A percentile compares a stretch with the other conserved stretches of the same genome.
phyloP scores from a whole-genome alignment of 495 filamentous ascomycete genomes.

The Sabuloglossum arenarium region DNA sequence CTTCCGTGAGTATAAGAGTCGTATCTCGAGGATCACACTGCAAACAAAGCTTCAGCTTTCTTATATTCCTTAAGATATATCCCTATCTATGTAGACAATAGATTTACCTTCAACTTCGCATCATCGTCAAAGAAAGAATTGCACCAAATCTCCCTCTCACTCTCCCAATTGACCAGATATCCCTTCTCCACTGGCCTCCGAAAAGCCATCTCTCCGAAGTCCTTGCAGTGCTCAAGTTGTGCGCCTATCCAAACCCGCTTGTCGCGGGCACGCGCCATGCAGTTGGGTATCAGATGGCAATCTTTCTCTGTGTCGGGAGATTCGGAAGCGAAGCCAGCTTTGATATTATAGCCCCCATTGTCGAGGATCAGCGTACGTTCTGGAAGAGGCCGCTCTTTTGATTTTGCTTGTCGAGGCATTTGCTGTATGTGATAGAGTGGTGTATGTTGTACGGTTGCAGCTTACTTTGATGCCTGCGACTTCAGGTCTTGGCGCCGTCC shows the following conservation, averaged over 20 bases:
- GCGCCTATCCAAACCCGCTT: constrained; percentile 58
- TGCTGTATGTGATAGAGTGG: neutral
- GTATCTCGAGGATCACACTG: constrained; percentile 61
- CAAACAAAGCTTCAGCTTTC: constrained; percentile 2
- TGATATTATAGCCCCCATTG: constrained; percentile 86
- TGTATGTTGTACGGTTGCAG: neutral
- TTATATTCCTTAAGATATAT: neutral
- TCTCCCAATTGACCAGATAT: constrained; percentile 92
- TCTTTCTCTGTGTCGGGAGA: constrained; percentile 20
- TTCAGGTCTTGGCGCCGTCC: no score
- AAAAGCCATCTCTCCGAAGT: constrained; percentile 79
- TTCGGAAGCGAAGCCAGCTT: constrained; percentile 58
- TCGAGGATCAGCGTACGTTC: constrained; percentile 68
- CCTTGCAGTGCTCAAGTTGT: constrained; percentile 58
- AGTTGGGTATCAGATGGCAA: constrained; percentile 67
- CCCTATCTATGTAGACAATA: neutral
- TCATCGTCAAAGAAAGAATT: constrained; percentile 64
- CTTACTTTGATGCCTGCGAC: no score
- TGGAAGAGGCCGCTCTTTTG: constrained; percentile 17
- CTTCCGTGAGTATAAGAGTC: constrained; percentile 67
- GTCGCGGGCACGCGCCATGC: constrained; percentile 63
- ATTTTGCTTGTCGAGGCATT: constrained; percentile 1
- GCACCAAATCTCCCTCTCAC: constrained; percentile 91
- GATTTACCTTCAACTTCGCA: constrained; percentile 27
- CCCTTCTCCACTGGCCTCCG: constrained; percentile 88